These are phyloP conservation scores for Fusarium ramigenum DNA, from an alignment of 2,329 filamentous ascomycete species.

Conservation along the genomic window DNA sequence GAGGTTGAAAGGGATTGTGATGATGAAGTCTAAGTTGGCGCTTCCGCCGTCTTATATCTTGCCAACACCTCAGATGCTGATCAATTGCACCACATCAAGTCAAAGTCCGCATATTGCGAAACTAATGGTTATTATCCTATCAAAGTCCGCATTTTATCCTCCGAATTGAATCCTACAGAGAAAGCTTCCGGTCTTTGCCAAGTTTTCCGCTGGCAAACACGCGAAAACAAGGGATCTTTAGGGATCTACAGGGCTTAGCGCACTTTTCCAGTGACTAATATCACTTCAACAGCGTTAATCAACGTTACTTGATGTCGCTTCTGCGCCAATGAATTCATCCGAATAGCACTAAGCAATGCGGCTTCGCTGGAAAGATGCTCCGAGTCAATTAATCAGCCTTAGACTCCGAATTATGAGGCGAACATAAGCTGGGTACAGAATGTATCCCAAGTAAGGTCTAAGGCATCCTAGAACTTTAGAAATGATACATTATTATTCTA, in stretches of 20 bases:
- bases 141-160: background rate
- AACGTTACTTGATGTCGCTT: slow-evolving; percentile 6
- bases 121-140: background rate
- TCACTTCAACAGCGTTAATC: background rate
- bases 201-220: background rate
- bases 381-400: slow-evolving; percentile 11
- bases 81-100: background rate
- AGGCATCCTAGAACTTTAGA: background rate
- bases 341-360: background rate
- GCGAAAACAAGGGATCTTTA: background rate
- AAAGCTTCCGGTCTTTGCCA: background rate
- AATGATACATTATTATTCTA: background rate
- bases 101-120: background rate
- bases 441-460: too few relatives aligned
- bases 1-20: background rate
- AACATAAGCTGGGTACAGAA: background rate
- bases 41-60: background rate
- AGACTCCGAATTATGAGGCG: too few relatives aligned
- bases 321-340: background rate
- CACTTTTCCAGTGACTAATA: slow-evolving; percentile 2
- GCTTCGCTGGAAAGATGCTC: slow-evolving; percentile 7
- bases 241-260: slow-evolving; percentile 1
- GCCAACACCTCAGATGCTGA: background rate
- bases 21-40: background rate
- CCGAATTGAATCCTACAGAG: background rate